phyloP scores from a whole-genome alignment of 495 filamentous ascomycete genomes.

The Aspergillus bertholletiae region DNA sequence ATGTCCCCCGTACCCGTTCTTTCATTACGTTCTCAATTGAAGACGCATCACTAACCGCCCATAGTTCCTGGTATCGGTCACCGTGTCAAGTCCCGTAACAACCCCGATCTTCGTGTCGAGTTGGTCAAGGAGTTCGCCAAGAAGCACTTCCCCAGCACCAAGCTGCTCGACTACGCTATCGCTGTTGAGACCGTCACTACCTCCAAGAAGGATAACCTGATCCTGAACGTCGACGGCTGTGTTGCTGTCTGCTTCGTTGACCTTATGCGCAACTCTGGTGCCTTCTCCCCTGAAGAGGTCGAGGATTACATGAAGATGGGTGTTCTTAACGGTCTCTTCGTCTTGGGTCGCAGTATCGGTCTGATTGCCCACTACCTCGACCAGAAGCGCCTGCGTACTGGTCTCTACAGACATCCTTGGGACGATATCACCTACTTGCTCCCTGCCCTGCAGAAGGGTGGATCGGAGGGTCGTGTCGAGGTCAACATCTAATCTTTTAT shows the following conservation, averaged over 20 bases:
- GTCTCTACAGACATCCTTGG: conserved; percentile 98
- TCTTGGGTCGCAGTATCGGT: conserved; percentile 93
- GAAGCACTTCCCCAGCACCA: conserved; percentile 94
- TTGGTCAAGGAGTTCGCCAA: conserved; percentile 98
- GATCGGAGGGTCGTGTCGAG: conserved; percentile 86
- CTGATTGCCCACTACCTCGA: conserved; percentile 99
- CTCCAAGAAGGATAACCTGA: conserved; percentile 99
- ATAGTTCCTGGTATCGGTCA: conserved; percentile 94
- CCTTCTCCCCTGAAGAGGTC: conserved; percentile 65
- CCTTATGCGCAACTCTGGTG: conserved; percentile 94
- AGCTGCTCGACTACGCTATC: conserved; percentile 96
- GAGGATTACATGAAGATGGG: conserved; percentile 73
- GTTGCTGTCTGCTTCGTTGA: conserved; percentile 99
- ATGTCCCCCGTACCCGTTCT: conserved; percentile 28
- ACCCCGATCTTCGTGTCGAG: conserved; percentile 98
- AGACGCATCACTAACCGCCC: conserved; percentile 27
- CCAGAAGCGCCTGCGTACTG: conserved; percentile 97
- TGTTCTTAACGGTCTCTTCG: conserved; percentile 98
- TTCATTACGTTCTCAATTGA: neutral
- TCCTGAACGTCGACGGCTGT: conserved; percentile 97
- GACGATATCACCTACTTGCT: conserved; percentile 97
- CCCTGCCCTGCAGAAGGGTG: conserved; percentile 71
- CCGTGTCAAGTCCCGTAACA: conserved; percentile 98
- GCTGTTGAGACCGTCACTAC: conserved; percentile 98
- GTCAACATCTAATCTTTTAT: conserved; percentile 62